Evolutionary conservation across 2,329 filamentous ascomycete species (phyloP).

Genomic region (Botryotinia globosa): DNA sequence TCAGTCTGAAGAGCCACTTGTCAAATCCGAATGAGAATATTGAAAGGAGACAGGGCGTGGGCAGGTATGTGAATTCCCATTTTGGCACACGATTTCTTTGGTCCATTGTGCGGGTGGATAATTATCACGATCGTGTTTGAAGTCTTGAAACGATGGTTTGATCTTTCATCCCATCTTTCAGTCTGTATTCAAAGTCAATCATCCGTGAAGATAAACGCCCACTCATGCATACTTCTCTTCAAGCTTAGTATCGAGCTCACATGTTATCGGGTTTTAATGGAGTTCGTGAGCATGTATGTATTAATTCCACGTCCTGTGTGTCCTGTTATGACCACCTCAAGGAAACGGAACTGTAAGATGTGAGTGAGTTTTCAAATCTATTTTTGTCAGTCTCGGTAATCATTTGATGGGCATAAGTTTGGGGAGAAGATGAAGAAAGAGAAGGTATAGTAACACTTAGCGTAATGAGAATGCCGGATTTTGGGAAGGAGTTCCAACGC

Average conservation of each 20-base stretch:
- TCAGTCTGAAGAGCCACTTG: background rate
- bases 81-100: background rate
- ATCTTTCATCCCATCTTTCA: background rate
- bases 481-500: background rate
- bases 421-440: too few relatives aligned
- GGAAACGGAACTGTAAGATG: background rate
- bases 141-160: background rate
- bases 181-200: background rate
- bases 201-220: background rate
- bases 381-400: background rate
- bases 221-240: background rate
- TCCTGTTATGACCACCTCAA: background rate
- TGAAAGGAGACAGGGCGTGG: background rate
- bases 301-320: background rate
- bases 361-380: background rate
- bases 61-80: background rate
- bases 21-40: background rate
- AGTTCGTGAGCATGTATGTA: background rate
- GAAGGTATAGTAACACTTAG: background rate
- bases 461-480: background rate
- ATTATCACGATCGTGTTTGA: background rate
- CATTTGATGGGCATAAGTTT: background rate
- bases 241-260: background rate
- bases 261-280: background rate
- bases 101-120: background rate